phyloP scores from a whole-genome alignment of 148 eudicot genomes.

The Chenopodium album region DNA sequence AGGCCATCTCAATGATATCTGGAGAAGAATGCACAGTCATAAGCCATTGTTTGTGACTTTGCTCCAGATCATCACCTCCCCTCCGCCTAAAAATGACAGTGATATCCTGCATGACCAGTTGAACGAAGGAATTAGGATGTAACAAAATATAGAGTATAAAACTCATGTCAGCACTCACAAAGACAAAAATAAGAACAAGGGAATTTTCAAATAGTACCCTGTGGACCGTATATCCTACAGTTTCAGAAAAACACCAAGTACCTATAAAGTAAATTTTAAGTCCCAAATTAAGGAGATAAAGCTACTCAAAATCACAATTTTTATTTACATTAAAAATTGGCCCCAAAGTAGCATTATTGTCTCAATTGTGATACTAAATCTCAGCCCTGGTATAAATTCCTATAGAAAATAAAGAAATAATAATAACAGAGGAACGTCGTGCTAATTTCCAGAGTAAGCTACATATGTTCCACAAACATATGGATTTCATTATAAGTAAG shows the following conservation, averaged over 20 bases:
- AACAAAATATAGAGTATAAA: neutral
- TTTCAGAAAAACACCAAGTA: neutral
- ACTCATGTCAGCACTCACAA: neutral
- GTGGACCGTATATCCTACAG: neutral
- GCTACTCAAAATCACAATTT: neutral
- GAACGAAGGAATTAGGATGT: neutral
- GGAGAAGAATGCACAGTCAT: conserved; percentile 74
- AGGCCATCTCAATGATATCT: conserved; percentile 83
- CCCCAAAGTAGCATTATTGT: neutral
- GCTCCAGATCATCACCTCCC: conserved; percentile 97
- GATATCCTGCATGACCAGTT: conserved; percentile 71
- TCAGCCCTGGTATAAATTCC: neutral
- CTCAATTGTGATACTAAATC: neutral
- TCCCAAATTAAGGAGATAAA: neutral
- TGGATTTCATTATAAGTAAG: neutral
- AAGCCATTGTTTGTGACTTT: conserved; percentile 76
- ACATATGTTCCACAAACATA: neutral
- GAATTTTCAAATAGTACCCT: neutral
- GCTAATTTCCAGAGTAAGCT: neutral
- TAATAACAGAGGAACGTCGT: neutral
- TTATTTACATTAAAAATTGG: neutral
- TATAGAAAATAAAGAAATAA: neutral
- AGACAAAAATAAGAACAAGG: neutral
- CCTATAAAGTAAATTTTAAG: neutral
- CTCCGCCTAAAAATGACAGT: conserved; percentile 94